A percentile compares a stretch with the other conserved stretches of the same genome.
Evolutionary conservation across 192 early-diverging fungal genomes (phyloP).

Genomic region (Backusella mclennaniae): DNA sequence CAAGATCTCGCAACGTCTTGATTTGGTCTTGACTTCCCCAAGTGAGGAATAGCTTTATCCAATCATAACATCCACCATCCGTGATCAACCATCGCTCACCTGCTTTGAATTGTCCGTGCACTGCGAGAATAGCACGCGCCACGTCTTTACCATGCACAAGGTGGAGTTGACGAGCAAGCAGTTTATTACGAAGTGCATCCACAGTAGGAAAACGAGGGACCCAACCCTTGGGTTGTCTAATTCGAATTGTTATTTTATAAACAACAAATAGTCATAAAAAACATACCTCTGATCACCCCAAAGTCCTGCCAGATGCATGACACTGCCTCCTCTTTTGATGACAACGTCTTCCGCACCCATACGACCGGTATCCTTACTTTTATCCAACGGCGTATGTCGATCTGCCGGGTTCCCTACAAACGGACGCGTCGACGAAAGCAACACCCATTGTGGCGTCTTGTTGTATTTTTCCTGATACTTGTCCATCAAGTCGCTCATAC

Average conservation of each 20-base stretch:
- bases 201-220: conserved; percentile 46
- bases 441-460: conserved; percentile 22
- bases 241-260: background rate
- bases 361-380: conserved; percentile 32
- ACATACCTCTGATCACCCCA: conserved; percentile 44
- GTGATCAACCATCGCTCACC: conserved; percentile 57
- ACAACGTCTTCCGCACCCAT: conserved; percentile 39
- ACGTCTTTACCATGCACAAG: conserved; percentile 62
- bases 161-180: conserved; percentile 44
- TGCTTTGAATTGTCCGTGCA: conserved; percentile 25
- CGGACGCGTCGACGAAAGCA: conserved; percentile 39
- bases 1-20: conserved; percentile 8
- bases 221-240: conserved; percentile 54
- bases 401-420: conserved; percentile 26
- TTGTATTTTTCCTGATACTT: conserved; percentile 31
- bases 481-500: conserved; percentile 26
- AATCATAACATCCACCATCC: conserved; percentile 57
- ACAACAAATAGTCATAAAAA: background rate
- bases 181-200: conserved; percentile 26
- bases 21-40: conserved; percentile 35
- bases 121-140: conserved; percentile 50
- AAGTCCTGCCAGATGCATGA: conserved; percentile 58
- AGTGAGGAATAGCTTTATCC: conserved; percentile 32
- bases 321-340: conserved; percentile 34
- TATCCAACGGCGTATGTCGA: conserved; percentile 36